Percentiles rank a stretch among this genome's conserved stretches.
Evolutionary conservation across 2,329 filamentous ascomycete species (phyloP).

Genomic region (Xylariaceae sp.): DNA sequence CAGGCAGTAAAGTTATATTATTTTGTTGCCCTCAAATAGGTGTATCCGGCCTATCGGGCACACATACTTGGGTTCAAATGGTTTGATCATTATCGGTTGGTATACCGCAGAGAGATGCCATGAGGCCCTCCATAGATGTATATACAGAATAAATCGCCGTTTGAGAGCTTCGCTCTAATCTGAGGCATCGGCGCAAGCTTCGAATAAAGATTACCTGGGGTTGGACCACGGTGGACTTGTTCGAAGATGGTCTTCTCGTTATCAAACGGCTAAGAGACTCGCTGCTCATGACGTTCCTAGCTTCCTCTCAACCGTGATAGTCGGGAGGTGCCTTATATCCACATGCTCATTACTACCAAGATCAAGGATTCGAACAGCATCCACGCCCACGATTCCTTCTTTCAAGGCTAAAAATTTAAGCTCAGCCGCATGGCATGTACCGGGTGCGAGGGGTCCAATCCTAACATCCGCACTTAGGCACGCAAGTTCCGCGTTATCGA

Average conservation of each 20-base stretch:
- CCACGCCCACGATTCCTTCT: conserved; percentile 72
- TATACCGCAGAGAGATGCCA: neutral
- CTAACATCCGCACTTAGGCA: conserved; percentile 77
- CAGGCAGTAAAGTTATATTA: no score
- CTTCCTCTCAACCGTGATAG: conserved; percentile 61
- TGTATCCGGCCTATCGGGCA: no score
- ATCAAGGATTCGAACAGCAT: conserved; percentile 76
- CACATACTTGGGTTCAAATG: no score
- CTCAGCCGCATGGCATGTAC: conserved; percentile 76
- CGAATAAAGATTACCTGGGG: neutral
- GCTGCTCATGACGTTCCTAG: conserved; percentile 11
- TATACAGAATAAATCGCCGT: no score
- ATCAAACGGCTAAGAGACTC: neutral
- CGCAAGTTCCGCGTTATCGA: conserved; percentile 72
- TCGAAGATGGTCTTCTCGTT: neutral
- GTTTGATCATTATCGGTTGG: neutral
- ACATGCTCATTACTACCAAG: conserved; percentile 77
- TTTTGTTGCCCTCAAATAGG: no score
- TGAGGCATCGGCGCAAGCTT: neutral
- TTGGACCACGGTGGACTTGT: neutral
- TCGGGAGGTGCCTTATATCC: conserved; percentile 77
- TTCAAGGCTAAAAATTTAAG: conserved; percentile 73
- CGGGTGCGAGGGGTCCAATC: conserved; percentile 74
- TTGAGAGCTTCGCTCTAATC: no score
- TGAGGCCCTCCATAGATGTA: no score